phyloP scores from a whole-genome alignment of 805 yeast genomes.

The Ogataea haglerorum region DNA sequence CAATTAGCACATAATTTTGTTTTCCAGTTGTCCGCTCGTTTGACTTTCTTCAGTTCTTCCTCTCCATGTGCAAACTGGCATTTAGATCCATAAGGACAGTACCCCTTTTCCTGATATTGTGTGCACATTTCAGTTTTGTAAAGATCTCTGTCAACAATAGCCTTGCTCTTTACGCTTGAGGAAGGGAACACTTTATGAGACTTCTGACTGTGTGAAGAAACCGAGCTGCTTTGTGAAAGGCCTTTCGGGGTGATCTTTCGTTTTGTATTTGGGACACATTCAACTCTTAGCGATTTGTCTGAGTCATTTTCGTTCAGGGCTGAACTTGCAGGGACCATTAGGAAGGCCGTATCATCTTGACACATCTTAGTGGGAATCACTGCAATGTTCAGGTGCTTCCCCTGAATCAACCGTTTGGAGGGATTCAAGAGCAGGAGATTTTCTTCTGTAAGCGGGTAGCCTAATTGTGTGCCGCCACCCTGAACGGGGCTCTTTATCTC shows the following conservation, averaged over 20 bases:
- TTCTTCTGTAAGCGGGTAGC: slow-evolving; percentile 36
- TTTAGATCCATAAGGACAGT: slow-evolving; percentile 84
- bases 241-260: no score
- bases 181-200: background rate
- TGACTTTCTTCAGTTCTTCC: slow-evolving; percentile 66
- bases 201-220: background rate
- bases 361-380: slow-evolving; percentile 5
- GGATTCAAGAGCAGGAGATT: slow-evolving; percentile 30
- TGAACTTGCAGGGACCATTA: slow-evolving; percentile 3
- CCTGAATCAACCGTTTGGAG: background rate
- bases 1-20: slow-evolving; percentile 90
- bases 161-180: slow-evolving; percentile 15
- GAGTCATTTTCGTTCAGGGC: background rate
- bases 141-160: slow-evolving; percentile 46
- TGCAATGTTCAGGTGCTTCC: slow-evolving; percentile 3
- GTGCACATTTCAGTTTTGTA: slow-evolving; percentile 91
- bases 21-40: slow-evolving; percentile 79
- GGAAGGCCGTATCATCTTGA: slow-evolving; percentile 4
- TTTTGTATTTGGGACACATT: background rate
- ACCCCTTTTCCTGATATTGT: slow-evolving; percentile 64
- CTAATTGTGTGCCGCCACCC: slow-evolving; percentile 1
- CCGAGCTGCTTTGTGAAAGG: no score
- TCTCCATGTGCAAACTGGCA: slow-evolving; percentile 95
- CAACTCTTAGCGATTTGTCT: background rate
- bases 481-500: background rate